Evolutionary conservation across 2,329 filamentous ascomycete species (phyloP).

Genomic region (Hymenotorrendiella dingleyae): DNA sequence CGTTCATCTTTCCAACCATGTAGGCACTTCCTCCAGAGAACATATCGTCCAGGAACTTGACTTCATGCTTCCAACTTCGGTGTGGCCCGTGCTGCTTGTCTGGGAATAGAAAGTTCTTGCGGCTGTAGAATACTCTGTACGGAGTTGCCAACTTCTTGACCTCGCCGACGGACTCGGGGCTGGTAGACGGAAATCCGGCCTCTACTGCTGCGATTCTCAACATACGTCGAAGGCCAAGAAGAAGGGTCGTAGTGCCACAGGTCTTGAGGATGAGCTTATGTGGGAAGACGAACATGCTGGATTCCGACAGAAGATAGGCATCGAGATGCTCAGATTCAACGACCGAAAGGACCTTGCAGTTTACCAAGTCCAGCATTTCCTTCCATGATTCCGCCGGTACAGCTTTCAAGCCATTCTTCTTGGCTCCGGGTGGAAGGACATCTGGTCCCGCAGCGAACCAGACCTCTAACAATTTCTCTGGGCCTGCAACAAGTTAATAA

Average conservation of each 20-base stretch:
- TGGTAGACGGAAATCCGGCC: slow-evolving; percentile 82
- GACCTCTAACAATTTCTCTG: slow-evolving; percentile 96
- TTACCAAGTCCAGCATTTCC: slow-evolving; percentile 94
- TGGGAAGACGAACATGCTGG: slow-evolving; percentile 99
- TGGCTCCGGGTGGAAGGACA: slow-evolving; percentile 63
- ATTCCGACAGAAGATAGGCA: slow-evolving; percentile 94
- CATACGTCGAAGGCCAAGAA: slow-evolving; percentile 83
- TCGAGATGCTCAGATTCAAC: slow-evolving; percentile 91
- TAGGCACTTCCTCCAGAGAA: slow-evolving; percentile 93
- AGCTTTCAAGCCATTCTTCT: slow-evolving; percentile 75
- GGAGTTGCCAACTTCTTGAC: slow-evolving; percentile 75
- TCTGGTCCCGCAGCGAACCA: slow-evolving; percentile 86
- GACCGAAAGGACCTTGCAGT: slow-evolving; percentile 95
- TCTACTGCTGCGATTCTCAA: slow-evolving; percentile 84
- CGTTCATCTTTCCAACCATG: slow-evolving; percentile 99
- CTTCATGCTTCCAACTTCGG: slow-evolving; percentile 95
- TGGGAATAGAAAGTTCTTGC: slow-evolving; percentile 97
- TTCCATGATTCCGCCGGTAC: slow-evolving; percentile 85
- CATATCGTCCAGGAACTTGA: slow-evolving; percentile 84
- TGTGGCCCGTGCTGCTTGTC: slow-evolving; percentile 92
- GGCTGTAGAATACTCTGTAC: slow-evolving; percentile 96
- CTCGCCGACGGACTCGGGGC: slow-evolving; percentile 58
- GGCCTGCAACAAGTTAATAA: too few relatives aligned
- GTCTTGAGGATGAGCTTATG: slow-evolving; percentile 99
- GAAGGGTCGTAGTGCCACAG: slow-evolving; percentile 90